Percentiles rank a stretch among this genome's conserved stretches.
These are phyloP conservation scores for Xylaria intraflava DNA, from an alignment of 495 filamentous ascomycete species.

Conservation along the genomic window DNA sequence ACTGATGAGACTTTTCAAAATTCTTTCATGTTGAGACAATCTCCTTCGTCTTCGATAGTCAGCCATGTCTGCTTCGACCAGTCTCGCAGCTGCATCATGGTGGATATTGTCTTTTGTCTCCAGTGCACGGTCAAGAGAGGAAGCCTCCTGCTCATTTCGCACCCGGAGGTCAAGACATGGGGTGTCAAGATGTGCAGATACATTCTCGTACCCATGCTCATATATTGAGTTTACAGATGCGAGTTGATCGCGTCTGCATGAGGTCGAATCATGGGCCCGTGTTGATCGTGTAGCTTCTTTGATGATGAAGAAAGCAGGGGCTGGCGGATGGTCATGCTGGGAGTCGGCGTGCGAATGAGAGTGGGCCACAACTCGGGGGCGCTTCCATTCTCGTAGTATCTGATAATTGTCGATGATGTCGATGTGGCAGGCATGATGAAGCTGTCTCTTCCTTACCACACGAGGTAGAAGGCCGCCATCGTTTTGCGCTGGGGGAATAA, in stretches of 20 bases:
- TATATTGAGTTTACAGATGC: neutral
- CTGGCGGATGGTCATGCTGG: conserved; percentile 13
- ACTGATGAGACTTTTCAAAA: conserved; percentile 42
- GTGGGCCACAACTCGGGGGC: conserved; percentile 15
- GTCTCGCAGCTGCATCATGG: conserved; percentile 34
- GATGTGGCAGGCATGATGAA: conserved; percentile 16
- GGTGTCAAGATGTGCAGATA: conserved; percentile 1
- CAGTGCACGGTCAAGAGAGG: conserved; percentile 5
- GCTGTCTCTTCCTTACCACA: conserved; percentile 22
- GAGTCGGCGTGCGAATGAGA: conserved; percentile 5
- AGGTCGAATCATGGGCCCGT: neutral
- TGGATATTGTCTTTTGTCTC: conserved; percentile 20
- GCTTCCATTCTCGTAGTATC: conserved; percentile 22
- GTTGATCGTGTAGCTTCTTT: conserved; percentile 15
- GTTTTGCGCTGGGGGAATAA: conserved; percentile 17
- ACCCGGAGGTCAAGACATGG: conserved; percentile 14
- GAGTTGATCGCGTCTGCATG: conserved; percentile 6
- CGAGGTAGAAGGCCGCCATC: conserved; percentile 13
- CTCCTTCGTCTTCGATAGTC: conserved; percentile 34
- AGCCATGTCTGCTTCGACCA: conserved; percentile 36
- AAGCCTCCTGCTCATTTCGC: conserved; percentile 7
- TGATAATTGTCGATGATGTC: conserved; percentile 19
- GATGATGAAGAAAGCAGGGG: conserved; percentile 26
- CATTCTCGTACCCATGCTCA: conserved; percentile 3
- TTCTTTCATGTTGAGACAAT: conserved; percentile 44